phyloP scores from a whole-genome alignment of 805 yeast species.

The Priceomyces castillae region DNA sequence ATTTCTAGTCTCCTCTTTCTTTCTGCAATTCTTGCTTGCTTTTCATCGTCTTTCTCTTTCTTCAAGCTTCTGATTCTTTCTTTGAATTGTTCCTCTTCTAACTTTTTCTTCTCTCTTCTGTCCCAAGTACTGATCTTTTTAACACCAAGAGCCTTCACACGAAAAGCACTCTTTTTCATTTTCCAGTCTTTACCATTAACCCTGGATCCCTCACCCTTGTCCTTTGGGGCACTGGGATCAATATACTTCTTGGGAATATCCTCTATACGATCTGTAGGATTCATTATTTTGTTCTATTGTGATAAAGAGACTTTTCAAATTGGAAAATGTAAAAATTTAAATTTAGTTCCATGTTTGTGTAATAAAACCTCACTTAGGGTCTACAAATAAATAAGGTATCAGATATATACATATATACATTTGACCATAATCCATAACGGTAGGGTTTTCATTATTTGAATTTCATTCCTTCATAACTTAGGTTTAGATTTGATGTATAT shows the following conservation, averaged over 20 bases:
- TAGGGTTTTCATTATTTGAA: too few relatives aligned
- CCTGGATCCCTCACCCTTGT: constrained; percentile 45
- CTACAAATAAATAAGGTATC: too few relatives aligned
- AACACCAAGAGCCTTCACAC: constrained; percentile 61
- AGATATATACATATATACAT: too few relatives aligned
- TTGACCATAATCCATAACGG: too few relatives aligned
- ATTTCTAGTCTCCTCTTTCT: constrained; percentile 72
- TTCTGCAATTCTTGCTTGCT: constrained; percentile 50
- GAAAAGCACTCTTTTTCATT: constrained; percentile 61
- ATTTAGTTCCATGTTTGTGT: not conserved
- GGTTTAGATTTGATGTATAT: too few relatives aligned
- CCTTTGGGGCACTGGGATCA: constrained; percentile 32
- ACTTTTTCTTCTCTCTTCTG: constrained; percentile 61
- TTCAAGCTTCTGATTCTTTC: constrained; percentile 68
- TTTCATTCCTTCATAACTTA: too few relatives aligned
- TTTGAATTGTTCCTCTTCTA: constrained; percentile 64
- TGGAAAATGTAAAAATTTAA: not conserved
- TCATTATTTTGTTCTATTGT: constrained; percentile 18
- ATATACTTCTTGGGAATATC: constrained; percentile 33
- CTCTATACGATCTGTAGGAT: constrained; percentile 24
- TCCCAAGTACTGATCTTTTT: constrained; percentile 54
- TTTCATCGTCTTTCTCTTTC: constrained; percentile 69
- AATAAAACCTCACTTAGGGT: too few relatives aligned
- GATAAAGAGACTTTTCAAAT: not conserved
- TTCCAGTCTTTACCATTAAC: constrained; percentile 78